A percentile compares a stretch with the other conserved stretches of the same genome.
Evolutionary conservation across 352 stramenopile species (phyloP).

Genomic region (Pythium apleroticum): DNA sequence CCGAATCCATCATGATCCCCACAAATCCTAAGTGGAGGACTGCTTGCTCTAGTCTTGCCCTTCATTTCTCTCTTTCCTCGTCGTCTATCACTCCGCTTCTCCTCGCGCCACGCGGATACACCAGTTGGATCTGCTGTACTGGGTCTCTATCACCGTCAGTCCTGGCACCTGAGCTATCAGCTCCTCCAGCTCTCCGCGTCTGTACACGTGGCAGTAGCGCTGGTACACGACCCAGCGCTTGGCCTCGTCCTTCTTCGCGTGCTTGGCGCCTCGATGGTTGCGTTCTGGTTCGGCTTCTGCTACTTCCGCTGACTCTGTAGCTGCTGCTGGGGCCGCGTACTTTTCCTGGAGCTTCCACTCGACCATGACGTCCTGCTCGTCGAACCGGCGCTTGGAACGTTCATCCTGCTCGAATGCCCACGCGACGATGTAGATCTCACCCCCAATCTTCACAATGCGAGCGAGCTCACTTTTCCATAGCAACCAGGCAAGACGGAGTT

Average conservation of each 20-base stretch:
- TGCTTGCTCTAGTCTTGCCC: background rate
- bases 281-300: background rate
- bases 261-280: conserved; percentile 12
- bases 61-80: background rate
- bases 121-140: conserved; percentile 85
- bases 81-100: conserved; percentile 17
- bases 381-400: conserved; percentile 73
- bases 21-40: background rate
- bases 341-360: conserved; percentile 89
- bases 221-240: conserved; percentile 82
- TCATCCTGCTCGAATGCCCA: conserved; percentile 86
- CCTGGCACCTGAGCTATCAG: conserved; percentile 57
- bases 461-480: conserved; percentile 51
- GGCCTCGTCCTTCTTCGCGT: conserved; percentile 42
- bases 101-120: conserved; percentile 49
- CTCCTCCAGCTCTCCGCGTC: conserved; percentile 58
- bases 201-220: conserved; percentile 85
- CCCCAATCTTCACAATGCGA: conserved; percentile 59
- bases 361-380: conserved; percentile 80
- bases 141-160: conserved; percentile 52
- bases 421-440: conserved; percentile 59
- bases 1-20: background rate
- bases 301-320: background rate
- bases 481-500: background rate
- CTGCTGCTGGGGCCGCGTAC: conserved; percentile 32